Base-by-base conservation (phyloP, 2,329 filamentous ascomycete genomes). In the Penicillium sp. region DNA sequence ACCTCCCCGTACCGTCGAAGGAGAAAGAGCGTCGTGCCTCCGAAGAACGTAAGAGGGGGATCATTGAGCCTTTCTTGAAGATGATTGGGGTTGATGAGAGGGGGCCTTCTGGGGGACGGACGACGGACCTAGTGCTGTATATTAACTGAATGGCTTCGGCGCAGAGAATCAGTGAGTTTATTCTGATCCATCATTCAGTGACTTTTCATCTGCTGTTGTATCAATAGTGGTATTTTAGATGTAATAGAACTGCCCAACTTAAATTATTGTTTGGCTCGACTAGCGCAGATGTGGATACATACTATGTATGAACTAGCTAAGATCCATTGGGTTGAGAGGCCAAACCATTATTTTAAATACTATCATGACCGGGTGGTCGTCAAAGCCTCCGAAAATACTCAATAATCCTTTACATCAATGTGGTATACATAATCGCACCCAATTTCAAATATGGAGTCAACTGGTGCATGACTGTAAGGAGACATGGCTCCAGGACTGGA, bases 11-110 rank as follows among this genome's bases (percentile, higher is more conserved):
- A 3, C 75, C 71, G 1, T 59, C 70, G 21, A 81, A 74, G 58
- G 84, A 84, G 6, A 85, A 84, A 73, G 88, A 90, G 58, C 84
- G 77, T 62, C 86, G 80, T 58, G 74, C 77, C 0, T 73, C 80
- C 14, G 86, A 87, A 61, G 89, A 89, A 56, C 84, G 84, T 70
- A 89, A 86, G 77, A 80, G 81, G 55, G 81, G 81, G 10, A 75
- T 93, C 13, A 70, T 96, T 29, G 89, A 92, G 69, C 76, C 91
- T 27, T 96, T 96, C 63, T 68, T 91, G 57, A 78, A 75, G 47
- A 71, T 72, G 49, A 68, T 71, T 49, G 69, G 66, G 2, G 71
- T 73, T 8, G 72, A 75, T 63, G 68, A 68, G 57, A 57, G 63
- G 19, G 72, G 70, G 2, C 68, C 71, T n/a, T 73, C 70, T 6